These are phyloP conservation scores for Claviceps fusiformis DNA, from an alignment of 2,329 filamentous ascomycete species.

Conservation along the genomic window DNA sequence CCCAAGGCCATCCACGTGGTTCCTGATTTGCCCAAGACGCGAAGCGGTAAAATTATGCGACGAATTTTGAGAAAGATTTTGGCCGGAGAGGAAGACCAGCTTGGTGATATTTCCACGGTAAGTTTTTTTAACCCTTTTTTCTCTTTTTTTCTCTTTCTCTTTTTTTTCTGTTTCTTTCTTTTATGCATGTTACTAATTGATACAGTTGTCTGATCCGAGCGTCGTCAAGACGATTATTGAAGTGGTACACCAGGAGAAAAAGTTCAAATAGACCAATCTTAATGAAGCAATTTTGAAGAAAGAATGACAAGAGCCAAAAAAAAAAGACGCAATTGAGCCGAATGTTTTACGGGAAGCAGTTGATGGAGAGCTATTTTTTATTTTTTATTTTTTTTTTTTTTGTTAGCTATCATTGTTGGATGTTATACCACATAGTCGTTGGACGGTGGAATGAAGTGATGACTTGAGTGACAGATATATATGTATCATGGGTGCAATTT, in stretches of 20 bases:
- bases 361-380: not conserved
- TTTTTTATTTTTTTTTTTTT: not conserved
- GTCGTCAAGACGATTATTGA: constrained; percentile 85
- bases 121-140: constrained; percentile 17
- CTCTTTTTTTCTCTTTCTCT: no score
- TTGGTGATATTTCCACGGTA: constrained; percentile 87
- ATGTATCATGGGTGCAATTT: not conserved
- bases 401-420: not conserved
- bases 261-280: constrained; percentile 16
- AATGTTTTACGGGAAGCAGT: not conserved
- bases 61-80: constrained; percentile 94
- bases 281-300: not conserved
- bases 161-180: no score
- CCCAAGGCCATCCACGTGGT: constrained; percentile 89
- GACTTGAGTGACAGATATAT: not conserved
- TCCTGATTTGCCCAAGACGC: constrained; percentile 89
- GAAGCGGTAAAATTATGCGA: constrained; percentile 98
- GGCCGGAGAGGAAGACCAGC: constrained; percentile 90
- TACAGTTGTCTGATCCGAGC: constrained; percentile 71
- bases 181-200: not conserved
- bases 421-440: not conserved
- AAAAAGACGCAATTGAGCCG: not conserved
- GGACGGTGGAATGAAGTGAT: not conserved
- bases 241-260: constrained; percentile 53
- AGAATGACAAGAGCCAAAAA: not conserved